Base-by-base conservation (phyloP, 768 basidiomycete species). In the Suillus sp. region DNA sequence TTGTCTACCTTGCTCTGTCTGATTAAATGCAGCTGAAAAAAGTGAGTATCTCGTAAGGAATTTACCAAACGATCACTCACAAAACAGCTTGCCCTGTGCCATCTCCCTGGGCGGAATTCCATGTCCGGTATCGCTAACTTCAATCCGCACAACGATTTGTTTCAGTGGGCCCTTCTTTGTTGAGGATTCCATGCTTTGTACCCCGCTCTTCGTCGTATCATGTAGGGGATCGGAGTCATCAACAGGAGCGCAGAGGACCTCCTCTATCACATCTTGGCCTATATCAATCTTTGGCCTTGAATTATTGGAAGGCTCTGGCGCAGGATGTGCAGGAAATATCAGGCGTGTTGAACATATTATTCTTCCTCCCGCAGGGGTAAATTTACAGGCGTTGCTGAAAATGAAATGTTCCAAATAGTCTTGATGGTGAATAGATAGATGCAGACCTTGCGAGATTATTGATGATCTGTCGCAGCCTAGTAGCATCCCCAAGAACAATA, bases 401-500 rank as follows among this genome's bases (percentile, higher is more conserved):
- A 57, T 27, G 20, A 57, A 30, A 40, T 11, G 9, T 30, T 40
- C 56, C 37, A 40, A 27, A 57, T 50, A 67, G 60, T 38, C 34
- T 34, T 50, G 30, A 40, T 32, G 35, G 13, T 25, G 30, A 20
- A 32, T n/a, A n/a, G 16, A 51, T 5, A 42, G 25, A 14, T 6
- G 50, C 72, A 62, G 62, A 71, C 91, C 90, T 92, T 6, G 92
- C 88, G 53, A 96, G 85, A 73, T 95, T 95, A 55, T 90, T 93
- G 73, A 90, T 83, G 59, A 93, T 86, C 75, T 93, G 92, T 68
- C 92, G 82, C 58, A 94, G 72, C 16, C 93, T 84, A 53, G 89
- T 88, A 69, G 94, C 92, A 71, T 96, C 92, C 30, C 93, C 93
- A 16, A 91, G 85, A 43, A 96, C 92, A 56, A 90, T 78, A 0